Percentiles rank a stretch among this genome's conserved stretches.
phyloP scores from a whole-genome alignment of 108 stramenopile species.

The Cyclotella atomus region DNA sequence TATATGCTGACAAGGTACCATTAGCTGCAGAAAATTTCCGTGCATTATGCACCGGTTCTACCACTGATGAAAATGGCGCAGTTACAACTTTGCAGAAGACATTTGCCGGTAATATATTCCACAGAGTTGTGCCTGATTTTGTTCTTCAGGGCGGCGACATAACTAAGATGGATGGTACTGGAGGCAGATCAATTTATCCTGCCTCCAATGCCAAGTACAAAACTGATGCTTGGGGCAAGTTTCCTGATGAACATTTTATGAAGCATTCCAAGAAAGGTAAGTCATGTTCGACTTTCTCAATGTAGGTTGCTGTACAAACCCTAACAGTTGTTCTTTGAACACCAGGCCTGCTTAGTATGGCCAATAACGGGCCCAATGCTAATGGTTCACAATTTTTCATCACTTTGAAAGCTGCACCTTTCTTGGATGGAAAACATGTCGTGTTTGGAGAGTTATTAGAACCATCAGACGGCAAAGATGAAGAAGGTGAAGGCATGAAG shows the following conservation, averaged over 20 bases:
- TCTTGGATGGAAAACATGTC: constrained; percentile 87
- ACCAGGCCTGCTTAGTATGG: constrained; percentile 70
- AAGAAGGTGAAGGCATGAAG: constrained; percentile 15
- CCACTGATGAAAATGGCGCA: constrained; percentile 46
- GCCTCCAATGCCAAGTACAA: constrained; percentile 19
- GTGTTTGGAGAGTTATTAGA: constrained; percentile 87
- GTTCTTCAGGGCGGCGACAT: constrained; percentile 85
- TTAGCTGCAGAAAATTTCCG: constrained; percentile 92
- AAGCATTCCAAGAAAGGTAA: constrained; percentile 63
- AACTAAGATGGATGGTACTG: constrained; percentile 81
- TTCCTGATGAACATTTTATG: constrained; percentile 76
- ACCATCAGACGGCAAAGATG: constrained; percentile 48
- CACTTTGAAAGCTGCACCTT: constrained; percentile 50
- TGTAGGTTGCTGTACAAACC: no score
- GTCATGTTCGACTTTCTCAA: not conserved
- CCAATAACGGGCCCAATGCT: constrained; percentile 76
- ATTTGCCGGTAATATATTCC: constrained; percentile 54
- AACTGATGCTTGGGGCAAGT: constrained; percentile 70
- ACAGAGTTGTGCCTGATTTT: constrained; percentile 79
- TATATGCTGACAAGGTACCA: constrained; percentile 82
- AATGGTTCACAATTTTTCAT: constrained; percentile 87
- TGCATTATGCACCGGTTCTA: constrained; percentile 79
- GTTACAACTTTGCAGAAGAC: constrained; percentile 11
- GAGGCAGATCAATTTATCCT: constrained; percentile 80
- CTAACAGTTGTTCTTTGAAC: not conserved